Conservation (phyloP, 2,329 filamentous ascomycete genomes). For the Leptographium wingfieldii region DNA sequence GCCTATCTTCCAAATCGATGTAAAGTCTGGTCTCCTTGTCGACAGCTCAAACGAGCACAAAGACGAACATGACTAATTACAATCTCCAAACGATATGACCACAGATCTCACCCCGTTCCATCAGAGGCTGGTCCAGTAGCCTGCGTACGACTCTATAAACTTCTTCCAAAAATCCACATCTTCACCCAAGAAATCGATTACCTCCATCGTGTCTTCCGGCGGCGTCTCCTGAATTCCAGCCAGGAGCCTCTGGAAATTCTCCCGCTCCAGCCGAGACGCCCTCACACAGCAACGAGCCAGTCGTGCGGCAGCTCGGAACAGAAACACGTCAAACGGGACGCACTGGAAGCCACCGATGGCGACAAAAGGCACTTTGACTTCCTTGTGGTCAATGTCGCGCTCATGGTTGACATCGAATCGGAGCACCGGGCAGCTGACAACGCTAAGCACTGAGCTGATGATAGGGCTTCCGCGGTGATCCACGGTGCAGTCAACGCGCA, state of each 20-base stretch:
- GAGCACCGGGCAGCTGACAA: neutral
- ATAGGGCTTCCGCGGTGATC: neutral
- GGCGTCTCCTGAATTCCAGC: neutral
- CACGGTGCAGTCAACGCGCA: neutral
- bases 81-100: neutral
- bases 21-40: too few species aligned
- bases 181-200: neutral
- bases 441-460: neutral
- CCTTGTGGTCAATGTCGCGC: neutral
- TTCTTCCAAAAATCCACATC: neutral
- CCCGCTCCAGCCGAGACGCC: neutral
- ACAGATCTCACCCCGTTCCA: neutral
- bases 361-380: neutral
- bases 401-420: neutral
- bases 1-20: too few species aligned
- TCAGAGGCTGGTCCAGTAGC: neutral
- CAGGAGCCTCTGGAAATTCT: neutral
- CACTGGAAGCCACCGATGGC: neutral
- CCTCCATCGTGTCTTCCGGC: neutral
- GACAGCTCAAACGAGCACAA: too few species aligned
- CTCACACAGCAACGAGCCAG: neutral
- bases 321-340: neutral
- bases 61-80: too few species aligned
- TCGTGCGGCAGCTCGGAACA: neutral
- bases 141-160: neutral